A percentile compares a stretch with the other conserved stretches of the same genome.
Conservation (phyloP, 1,284 basidiomycete species). For the Cerrena zonata region DNA sequence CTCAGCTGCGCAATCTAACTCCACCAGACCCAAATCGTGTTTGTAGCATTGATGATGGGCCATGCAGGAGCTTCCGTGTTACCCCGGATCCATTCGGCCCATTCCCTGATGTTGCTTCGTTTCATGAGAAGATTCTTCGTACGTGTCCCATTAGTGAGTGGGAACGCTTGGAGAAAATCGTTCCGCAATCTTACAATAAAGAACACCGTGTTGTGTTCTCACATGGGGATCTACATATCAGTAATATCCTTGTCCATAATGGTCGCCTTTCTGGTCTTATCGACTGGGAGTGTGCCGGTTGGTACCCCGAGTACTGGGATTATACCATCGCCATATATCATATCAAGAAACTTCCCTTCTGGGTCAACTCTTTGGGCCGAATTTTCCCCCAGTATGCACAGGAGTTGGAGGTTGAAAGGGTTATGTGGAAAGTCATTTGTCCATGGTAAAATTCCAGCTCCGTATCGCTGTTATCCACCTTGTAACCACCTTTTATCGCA, state of each 20-base stretch:
- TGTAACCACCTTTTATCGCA: too few species aligned
- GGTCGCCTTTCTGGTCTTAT: slow-evolving; percentile 5
- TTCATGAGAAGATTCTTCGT: slow-evolving; percentile 1
- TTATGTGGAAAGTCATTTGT: neutral
- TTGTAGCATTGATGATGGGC: neutral
- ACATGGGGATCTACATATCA: slow-evolving; percentile 10
- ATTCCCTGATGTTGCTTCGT: neutral
- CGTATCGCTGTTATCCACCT: too few species aligned
- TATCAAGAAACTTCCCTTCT: neutral
- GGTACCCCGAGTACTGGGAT: slow-evolving; percentile 14
- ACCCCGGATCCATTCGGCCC: slow-evolving; percentile 5
- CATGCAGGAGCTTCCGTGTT: neutral
- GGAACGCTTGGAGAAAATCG: neutral
- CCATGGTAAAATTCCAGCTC: too few species aligned
- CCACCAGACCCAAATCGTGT: neutral
- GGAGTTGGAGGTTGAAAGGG: neutral
- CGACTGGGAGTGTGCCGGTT: slow-evolving; percentile 11
- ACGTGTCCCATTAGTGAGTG: neutral
- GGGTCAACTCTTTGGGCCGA: too few species aligned
- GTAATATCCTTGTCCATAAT: slow-evolving; percentile 11
- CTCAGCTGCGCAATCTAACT: slow-evolving; percentile 6
- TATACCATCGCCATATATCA: slow-evolving; percentile 7
- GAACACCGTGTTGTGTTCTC: slow-evolving; percentile 9
- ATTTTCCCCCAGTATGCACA: neutral
- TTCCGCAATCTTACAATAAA: neutral